Conservation (phyloP, 2,329 filamentous ascomycete species). For the Teratosphaeria viscida region DNA sequence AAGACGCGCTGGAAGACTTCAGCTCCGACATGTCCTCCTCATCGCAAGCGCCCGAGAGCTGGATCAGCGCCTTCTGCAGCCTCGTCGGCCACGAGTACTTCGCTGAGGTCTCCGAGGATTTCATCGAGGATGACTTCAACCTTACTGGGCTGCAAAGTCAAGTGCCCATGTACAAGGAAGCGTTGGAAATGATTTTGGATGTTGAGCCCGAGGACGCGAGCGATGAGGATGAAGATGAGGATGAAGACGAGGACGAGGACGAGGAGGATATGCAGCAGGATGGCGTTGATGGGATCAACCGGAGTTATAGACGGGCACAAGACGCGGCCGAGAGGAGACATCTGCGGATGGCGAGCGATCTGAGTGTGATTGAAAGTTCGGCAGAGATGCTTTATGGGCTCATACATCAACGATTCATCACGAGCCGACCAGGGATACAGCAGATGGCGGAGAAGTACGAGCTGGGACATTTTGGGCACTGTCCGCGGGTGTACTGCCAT, state of each 20-base stretch:
- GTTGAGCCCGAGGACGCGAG: conserved; percentile 93
- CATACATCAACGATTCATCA: conserved; percentile 98
- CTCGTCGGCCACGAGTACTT: conserved; percentile 97
- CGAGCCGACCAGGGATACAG: conserved; percentile 88
- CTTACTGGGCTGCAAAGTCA: conserved; percentile 89
- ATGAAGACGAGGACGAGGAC: conserved; percentile 48
- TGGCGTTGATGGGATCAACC: conserved; percentile 30
- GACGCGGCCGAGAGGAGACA: conserved; percentile 58
- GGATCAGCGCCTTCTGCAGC: conserved; percentile 96
- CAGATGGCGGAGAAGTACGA: conserved; percentile 99
- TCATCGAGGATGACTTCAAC: conserved; percentile 99
- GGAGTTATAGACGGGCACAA: conserved; percentile 19
- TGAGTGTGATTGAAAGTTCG: conserved; percentile 91
- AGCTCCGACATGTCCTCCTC: conserved; percentile 47
- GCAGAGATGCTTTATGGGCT: conserved; percentile 97
- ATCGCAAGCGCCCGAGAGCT: conserved; percentile 64
- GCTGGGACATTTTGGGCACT: conserved; percentile 87
- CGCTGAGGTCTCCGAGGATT: conserved; percentile 95
- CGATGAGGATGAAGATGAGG: conserved; percentile 67
- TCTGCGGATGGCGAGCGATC: conserved; percentile 77
- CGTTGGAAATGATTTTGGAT: conserved; percentile 97
- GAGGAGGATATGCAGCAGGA: conserved; percentile 48
- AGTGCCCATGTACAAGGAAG: conserved; percentile 98
- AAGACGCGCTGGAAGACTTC: conserved; percentile 10
- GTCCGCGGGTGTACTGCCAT: conserved; percentile 88